Percentiles rank a stretch among this genome's conserved stretches.
These are phyloP conservation scores for Solanum habrochaites DNA, from an alignment of 257 asterid species.

Conservation along the genomic window DNA sequence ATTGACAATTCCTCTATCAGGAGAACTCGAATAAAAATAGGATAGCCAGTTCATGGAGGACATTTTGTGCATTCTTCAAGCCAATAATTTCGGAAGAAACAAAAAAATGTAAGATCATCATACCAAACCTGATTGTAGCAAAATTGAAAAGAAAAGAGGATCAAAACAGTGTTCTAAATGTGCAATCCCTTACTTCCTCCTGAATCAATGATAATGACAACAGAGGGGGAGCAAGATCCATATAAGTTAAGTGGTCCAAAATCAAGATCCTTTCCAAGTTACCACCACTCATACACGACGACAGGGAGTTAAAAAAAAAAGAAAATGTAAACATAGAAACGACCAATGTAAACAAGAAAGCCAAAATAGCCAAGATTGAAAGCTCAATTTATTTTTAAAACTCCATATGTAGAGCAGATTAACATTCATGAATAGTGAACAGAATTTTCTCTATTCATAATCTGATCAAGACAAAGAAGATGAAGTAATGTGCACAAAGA, in stretches of 20 bases:
- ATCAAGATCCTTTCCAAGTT: background rate
- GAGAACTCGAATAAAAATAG: background rate
- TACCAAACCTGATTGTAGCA: background rate
- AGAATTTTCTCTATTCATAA: background rate
- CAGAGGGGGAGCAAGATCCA: background rate
- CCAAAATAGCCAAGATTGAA: background rate
- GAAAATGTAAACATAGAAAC: background rate
- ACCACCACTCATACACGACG: background rate
- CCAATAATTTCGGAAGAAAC: background rate
- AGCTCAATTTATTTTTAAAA: background rate
- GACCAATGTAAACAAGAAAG: background rate
- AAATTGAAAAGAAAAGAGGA: background rate
- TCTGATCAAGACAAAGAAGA: background rate
- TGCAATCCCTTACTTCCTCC: background rate
- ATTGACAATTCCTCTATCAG: background rate
- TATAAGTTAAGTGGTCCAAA: background rate
- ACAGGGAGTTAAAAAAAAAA: background rate
- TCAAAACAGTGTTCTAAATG: background rate
- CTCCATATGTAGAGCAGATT: background rate
- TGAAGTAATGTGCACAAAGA: background rate
- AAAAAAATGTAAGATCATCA: background rate
- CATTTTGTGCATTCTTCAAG: background rate
- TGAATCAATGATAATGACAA: background rate
- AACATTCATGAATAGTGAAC: background rate
- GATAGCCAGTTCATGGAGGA: background rate